These are phyloP conservation scores for Truncatella angustata DNA, from an alignment of 2,329 filamentous ascomycete species.

Conservation along the genomic window DNA sequence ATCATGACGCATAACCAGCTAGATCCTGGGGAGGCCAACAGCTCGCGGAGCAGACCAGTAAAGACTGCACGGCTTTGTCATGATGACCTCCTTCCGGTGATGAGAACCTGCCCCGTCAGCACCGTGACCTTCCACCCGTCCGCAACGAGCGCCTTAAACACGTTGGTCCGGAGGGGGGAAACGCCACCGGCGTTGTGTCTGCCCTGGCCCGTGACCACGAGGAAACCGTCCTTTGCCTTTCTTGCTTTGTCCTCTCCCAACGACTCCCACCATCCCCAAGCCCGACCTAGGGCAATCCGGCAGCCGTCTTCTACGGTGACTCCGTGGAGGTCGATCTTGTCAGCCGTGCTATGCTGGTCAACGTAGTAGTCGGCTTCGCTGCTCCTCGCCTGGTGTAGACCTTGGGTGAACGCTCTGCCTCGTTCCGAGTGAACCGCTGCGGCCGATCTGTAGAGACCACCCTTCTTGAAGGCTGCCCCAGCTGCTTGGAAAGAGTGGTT, in stretches of 20 bases:
- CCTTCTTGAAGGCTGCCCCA: constrained; percentile 40
- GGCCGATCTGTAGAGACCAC: constrained; percentile 69
- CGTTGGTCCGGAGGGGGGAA: constrained; percentile 73
- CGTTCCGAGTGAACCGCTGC: constrained; percentile 74
- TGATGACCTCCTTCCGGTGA: constrained; percentile 56
- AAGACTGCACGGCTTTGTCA: neutral
- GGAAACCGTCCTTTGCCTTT: constrained; percentile 55
- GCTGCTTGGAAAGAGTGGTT: constrained; percentile 35
- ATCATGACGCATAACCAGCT: no score
- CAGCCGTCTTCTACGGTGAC: constrained; percentile 79
- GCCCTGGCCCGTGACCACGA: constrained; percentile 79
- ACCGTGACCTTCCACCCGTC: constrained; percentile 84
- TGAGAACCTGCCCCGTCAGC: constrained; percentile 66
- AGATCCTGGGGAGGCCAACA: no score
- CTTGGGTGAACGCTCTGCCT: constrained; percentile 61
- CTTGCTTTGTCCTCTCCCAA: constrained; percentile 63
- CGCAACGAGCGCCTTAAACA: constrained; percentile 70
- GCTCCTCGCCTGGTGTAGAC: constrained; percentile 58
- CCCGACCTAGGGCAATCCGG: constrained; percentile 68
- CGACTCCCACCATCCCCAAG: constrained; percentile 72
- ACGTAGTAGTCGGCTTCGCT: constrained; percentile 70
- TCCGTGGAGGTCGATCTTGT: constrained; percentile 76
- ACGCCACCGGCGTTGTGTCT: constrained; percentile 75
- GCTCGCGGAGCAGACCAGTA: no score
- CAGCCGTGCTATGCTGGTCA: constrained; percentile 59